Conservation (phyloP, 208 protist genomes). For the Naegleria lovaniensis region DNA sequence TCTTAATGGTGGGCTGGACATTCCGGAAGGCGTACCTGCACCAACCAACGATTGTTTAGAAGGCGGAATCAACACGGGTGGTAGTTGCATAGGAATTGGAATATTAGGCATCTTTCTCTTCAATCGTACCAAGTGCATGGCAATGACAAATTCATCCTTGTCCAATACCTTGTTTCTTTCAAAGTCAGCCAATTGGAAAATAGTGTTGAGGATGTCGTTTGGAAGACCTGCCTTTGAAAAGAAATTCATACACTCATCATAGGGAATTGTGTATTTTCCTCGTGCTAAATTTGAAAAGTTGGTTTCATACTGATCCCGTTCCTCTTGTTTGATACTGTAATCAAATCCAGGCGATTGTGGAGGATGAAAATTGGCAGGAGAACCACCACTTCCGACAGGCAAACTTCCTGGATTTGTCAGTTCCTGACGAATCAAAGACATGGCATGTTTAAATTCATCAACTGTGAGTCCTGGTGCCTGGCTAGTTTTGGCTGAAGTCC, state of each 20-base stretch:
- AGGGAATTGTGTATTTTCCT: conserved; percentile 5
- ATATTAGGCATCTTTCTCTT: conserved; percentile 17
- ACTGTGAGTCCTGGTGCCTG: neutral
- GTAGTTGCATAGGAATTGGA: neutral
- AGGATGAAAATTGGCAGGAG: neutral
- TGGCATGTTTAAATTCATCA: neutral
- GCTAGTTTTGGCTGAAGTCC: neutral
- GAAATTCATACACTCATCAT: conserved; percentile 1
- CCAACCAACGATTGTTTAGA: neutral
- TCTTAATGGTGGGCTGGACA: neutral
- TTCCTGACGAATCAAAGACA: neutral
- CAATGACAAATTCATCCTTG: conserved; percentile 20
- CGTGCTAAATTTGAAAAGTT: neutral
- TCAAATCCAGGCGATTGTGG: neutral
- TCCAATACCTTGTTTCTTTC: conserved; percentile 8
- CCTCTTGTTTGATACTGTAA: neutral
- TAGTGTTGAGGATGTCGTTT: neutral
- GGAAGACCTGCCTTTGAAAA: neutral
- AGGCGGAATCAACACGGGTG: neutral
- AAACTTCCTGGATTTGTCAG: neutral
- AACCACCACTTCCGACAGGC: neutral
- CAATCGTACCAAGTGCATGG: neutral
- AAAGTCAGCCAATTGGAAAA: conserved; percentile 8
- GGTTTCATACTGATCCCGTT: neutral
- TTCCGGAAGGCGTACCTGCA: too few relatives aligned